A percentile compares a stretch with the other conserved stretches of the same genome.
Evolutionary conservation across 305 asterid species (phyloP).

Genomic region (Euphrasia arctica): DNA sequence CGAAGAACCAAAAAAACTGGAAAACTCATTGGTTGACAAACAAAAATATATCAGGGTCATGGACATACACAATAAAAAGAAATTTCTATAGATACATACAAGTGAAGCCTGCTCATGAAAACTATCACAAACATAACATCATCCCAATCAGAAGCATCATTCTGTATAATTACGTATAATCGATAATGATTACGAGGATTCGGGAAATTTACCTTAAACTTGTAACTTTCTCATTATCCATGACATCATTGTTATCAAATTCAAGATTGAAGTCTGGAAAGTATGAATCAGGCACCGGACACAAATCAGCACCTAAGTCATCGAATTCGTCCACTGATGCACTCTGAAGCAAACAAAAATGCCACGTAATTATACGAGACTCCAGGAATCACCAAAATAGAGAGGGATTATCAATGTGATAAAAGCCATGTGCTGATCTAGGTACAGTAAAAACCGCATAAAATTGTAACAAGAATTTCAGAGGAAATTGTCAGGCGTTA

Average conservation of each 20-base stretch:
- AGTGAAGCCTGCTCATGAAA: slow-evolving; percentile 1
- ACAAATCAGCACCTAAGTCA: slow-evolving; percentile 41
- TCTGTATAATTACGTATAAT: not conserved
- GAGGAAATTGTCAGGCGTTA: not conserved
- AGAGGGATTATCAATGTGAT: slow-evolving; percentile 7
- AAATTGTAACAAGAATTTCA: not conserved
- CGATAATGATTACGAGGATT: slow-evolving; percentile 6
- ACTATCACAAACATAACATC: slow-evolving; percentile 15
- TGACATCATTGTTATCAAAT: slow-evolving; percentile 30
- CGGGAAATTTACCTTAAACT: slow-evolving; percentile 46
- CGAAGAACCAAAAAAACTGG: not conserved
- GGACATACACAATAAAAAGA: not conserved
- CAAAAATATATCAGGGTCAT: not conserved
- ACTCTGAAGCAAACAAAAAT: slow-evolving; percentile 36
- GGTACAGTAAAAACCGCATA: not conserved
- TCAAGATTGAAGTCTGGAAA: slow-evolving; percentile 37
- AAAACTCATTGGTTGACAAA: slow-evolving; percentile 1
- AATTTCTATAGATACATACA: not conserved
- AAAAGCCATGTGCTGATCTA: slow-evolving; percentile 7
- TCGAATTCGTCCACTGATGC: slow-evolving; percentile 36
- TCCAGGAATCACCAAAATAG: slow-evolving; percentile 7
- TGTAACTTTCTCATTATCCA: slow-evolving; percentile 29
- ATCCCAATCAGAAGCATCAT: slow-evolving; percentile 9
- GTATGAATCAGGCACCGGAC: slow-evolving; percentile 37
- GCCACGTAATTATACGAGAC: slow-evolving; percentile 16